Evolutionary conservation across 1,284 basidiomycete species (phyloP), one percentile per base, ranked within the genome.

Genomic region (Erythrobasidium hasegawianum): DNA sequence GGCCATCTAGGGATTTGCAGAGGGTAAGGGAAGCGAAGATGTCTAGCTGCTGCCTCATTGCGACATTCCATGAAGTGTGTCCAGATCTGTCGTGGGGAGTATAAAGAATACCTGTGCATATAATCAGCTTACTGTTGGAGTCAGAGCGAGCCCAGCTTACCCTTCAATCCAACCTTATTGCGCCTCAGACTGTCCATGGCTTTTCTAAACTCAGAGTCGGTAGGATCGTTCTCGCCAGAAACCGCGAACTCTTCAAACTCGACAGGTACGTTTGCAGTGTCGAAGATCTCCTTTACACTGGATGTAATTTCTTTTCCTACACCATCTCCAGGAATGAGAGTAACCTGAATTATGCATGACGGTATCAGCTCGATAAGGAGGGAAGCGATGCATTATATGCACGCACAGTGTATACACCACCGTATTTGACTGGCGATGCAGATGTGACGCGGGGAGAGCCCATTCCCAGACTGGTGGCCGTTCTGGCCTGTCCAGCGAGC

Each of bases 61-160:
- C 96, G 68, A 99, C 95, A 79, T 99, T 99, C 96, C 96, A 98
- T 70, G 94, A 97, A 75, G 96, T 94, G 81, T 98, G 96, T 26
- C 93, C 94, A 40, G 86, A 87, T 77, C 91, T 89, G 66, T 94
- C 96, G 76, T 96, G 93, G 72, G 95, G 96, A 54, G 96, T 99
- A 83, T 95, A 97, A 71, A 98, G 88, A 74, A 98, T 97, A 75
- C 96, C 92, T 96, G 72, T 20, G n/a, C 26, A 39, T 7, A 29
- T 56, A 2, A 13, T 50, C 43, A 59, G 29, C 24, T 24, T 24
- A 45, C 43, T 26, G 56, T 45, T 10, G 50, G 7, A 22, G 0
- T 20, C n/a, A 14, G 47, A 13, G 13, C 57, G 18, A 29, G n/a
- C 16, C 33, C 13, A 18, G 27, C 43, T 47, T 74, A 93, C 93